Evolutionary conservation across 2,329 filamentous ascomycete species (phyloP), one percentile per base, ranked within the genome.

Genomic region (Stagonosporopsis chrysanthemi): DNA sequence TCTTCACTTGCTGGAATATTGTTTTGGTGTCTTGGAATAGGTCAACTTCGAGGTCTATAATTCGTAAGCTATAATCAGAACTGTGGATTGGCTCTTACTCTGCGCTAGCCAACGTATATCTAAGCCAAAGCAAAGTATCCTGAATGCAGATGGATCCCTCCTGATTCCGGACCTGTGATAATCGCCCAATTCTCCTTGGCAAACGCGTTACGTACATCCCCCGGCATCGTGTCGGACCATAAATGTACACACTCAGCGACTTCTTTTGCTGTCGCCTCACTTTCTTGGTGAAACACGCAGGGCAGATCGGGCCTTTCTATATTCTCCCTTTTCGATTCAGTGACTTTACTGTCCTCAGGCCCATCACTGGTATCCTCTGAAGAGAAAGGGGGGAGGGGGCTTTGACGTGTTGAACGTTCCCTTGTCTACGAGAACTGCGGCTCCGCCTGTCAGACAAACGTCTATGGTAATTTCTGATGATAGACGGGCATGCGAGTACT

Each of bases 151-250:
- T 80, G 82, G 2, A 82, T 71, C 29, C 78, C 75, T 31, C 68
- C 68, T 4, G 56, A 53, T 44, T 63, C 67, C 1, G 60, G 65
- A 6, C 67, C 72, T 17, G 63, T 73, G 7, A 80, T 24, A 12
- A 79, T 74, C 7, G 59, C 57, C 51, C 76, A 45, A 51, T 83
- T 80, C 38, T 75, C 76, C n/a, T 50, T 50, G 1, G 81, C 80
- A 19, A 80, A 80, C 7, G 79, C 80, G 67, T 81, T 79, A 2
- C 79, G 71, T 8, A 81, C 77, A 71, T 83, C 81, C 47, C 79
- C 70, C 48, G 81, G 72, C 80, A 83, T 81, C 4, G 75, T 22
- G 66, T 47, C 1, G 80, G 80, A 0, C 80, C 80, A 53, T 80
- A 82, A 15, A 77, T 76, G 46, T 76, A 78, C 9, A 82, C 75